Conservation (phyloP, 2,329 filamentous ascomycete species). For the Nannizziopsis barbatae region DNA sequence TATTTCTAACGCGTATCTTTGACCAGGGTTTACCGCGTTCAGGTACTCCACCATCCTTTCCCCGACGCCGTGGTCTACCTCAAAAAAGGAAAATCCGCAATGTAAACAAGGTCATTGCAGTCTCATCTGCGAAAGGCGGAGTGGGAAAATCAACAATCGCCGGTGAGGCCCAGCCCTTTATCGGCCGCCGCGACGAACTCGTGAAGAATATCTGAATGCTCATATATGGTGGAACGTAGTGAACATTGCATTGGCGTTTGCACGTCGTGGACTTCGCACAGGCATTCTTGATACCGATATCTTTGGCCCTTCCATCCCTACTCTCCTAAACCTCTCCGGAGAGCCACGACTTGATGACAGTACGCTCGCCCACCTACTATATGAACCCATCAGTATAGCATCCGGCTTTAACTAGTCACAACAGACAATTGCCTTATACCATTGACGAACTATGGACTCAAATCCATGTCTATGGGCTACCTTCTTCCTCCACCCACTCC, state of each 20-base stretch:
- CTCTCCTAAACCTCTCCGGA: constrained; percentile 67
- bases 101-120: constrained; percentile 86
- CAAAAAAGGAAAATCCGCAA: constrained; percentile 68
- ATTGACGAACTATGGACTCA: constrained; percentile 85
- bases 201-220: neutral
- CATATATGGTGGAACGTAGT: constrained; percentile 25
- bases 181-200: neutral
- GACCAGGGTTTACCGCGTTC: constrained; percentile 73
- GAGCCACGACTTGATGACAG: constrained; percentile 65
- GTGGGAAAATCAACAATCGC: constrained; percentile 94
- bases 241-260: constrained; percentile 80
- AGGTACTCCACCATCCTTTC: constrained; percentile 55
- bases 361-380: constrained; percentile 35
- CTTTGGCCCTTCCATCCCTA: constrained; percentile 90
- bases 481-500: constrained; percentile 48
- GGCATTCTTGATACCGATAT: constrained; percentile 94
- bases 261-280: constrained; percentile 64
- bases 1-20: neutral
- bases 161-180: constrained; percentile 39
- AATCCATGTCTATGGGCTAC: constrained; percentile 98
- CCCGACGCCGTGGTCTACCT: constrained; percentile 68
- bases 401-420: neutral
- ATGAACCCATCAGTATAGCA: neutral
- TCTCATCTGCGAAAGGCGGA: constrained; percentile 95
- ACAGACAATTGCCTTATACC: constrained; percentile 56